Base-by-base conservation (phyloP, 140 eudicot species). In the Bidens hawaiensis region DNA sequence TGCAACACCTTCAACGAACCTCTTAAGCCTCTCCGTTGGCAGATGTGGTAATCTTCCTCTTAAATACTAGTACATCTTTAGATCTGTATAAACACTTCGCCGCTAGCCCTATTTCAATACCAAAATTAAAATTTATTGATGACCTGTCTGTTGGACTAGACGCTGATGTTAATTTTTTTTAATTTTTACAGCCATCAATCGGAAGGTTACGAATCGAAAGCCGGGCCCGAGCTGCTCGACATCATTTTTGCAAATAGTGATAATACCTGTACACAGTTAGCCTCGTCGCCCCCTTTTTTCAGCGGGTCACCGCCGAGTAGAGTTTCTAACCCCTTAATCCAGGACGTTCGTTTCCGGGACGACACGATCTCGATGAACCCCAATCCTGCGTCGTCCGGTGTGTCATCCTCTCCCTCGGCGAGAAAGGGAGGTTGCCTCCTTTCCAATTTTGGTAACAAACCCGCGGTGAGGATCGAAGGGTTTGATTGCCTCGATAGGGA, bases 291-390 rank as follows among this genome's bases (percentile, higher is more conserved):
- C 87, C 94, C 96, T 19, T 93, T 78, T 88, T 93, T 93, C 75
- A 73, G 89, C 58, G 96, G 99, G 82, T 93, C 99, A 26, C 99
- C 99, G 72, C 99, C 99, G 74, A 85, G 99, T 67, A 79, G 99
- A 85, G 96, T 88, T 11, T 83, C 99, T 82, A 93, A 93, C 83
- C 99, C 96, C 21, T 56, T 93, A 73, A 85, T 85, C 53, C 95
- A 88, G 49, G 99, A 93, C 27, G 94, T 81, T 1, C 87, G 86
- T 19, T 93, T 93, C 18, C 77, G 89, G 64, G 90, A 81, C 42
- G 93, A 78, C 34, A 91, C 78, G 34, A 50, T 74, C 71, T 30
- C 89, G 1, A 65, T 65, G 62, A 71, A 79, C 28, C 85, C 93
- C 34, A 59, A 68, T 50, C 82, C 78, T 16, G 31, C 43, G 5